phyloP scores from a whole-genome alignment of 768 basidiomycete genomes.

The Tubosaeta sp. region DNA sequence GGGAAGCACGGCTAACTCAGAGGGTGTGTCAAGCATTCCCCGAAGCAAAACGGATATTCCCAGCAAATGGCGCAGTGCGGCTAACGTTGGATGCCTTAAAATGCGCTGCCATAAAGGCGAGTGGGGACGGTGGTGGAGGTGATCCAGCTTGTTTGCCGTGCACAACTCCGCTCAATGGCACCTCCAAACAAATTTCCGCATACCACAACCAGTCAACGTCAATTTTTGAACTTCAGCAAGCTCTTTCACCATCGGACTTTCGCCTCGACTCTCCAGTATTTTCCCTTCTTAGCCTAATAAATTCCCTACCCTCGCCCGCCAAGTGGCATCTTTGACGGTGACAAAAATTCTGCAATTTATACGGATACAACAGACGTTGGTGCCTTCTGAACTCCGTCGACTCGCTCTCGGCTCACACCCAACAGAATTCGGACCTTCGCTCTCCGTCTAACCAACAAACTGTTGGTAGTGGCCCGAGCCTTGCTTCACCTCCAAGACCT shows the following conservation, averaged over 20 bases:
- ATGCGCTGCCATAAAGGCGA: background rate
- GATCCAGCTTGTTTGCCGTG: background rate
- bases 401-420: background rate
- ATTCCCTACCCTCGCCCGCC: background rate
- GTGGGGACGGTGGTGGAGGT: background rate
- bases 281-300: background rate
- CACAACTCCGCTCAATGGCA: background rate
- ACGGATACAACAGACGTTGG: too few relatives aligned
- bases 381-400: background rate
- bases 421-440: background rate
- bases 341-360: background rate
- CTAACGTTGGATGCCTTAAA: background rate
- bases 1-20: background rate
- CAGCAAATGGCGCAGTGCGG: background rate
- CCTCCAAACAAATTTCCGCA: background rate
- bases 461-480: too few relatives aligned
- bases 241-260: background rate
- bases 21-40: conserved; percentile 5
- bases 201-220: background rate
- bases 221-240: background rate
- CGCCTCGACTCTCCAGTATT: background rate
- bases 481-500: background rate
- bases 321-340: background rate
- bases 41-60: background rate
- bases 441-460: background rate